Conservation (phyloP, 495 filamentous ascomycete species). For the Penicillium angulare region DNA sequence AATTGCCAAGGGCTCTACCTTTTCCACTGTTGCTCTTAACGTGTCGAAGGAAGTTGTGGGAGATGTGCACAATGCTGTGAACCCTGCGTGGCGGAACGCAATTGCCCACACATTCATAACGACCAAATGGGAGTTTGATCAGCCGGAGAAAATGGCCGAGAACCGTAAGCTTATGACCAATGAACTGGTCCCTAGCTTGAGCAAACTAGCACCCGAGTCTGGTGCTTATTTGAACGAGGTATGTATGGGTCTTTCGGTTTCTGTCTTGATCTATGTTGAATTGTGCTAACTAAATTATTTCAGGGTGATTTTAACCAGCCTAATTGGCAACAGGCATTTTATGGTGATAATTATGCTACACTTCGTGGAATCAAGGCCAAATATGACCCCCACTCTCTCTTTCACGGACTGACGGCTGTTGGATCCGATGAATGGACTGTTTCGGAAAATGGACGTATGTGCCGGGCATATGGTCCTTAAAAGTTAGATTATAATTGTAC, state of each 20-base stretch:
- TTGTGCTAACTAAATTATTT: background rate
- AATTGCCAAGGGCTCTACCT: background rate
- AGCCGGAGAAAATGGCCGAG: conserved; percentile 2
- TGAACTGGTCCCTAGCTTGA: conserved; percentile 4
- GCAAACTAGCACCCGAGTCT: conserved; percentile 3
- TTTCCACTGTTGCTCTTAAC: conserved; percentile 7
- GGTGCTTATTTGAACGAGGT: conserved; percentile 17
- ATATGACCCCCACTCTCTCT: conserved; percentile 12
- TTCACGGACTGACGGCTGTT: conserved; percentile 16
- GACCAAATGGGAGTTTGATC: conserved; percentile 8
- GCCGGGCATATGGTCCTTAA: too few relatives aligned
- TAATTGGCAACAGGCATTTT: conserved; percentile 10
- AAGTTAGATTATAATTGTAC: too few relatives aligned
- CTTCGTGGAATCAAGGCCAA: conserved; percentile 12
- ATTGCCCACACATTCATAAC: conserved; percentile 5
- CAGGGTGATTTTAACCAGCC: conserved; percentile 14
- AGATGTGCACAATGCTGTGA: conserved; percentile 10
- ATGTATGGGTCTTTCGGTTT: background rate
- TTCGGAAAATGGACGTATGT: conserved; percentile 13
- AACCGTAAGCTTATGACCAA: conserved; percentile 10
- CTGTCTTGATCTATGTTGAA: background rate
- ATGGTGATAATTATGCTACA: conserved; percentile 11
- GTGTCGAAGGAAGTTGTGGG: conserved; percentile 4
- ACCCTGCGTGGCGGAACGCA: conserved; percentile 10
- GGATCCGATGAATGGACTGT: conserved; percentile 16